phyloP scores from a whole-genome alignment of 768 basidiomycete genomes.

The Lactifluus piperatus region DNA sequence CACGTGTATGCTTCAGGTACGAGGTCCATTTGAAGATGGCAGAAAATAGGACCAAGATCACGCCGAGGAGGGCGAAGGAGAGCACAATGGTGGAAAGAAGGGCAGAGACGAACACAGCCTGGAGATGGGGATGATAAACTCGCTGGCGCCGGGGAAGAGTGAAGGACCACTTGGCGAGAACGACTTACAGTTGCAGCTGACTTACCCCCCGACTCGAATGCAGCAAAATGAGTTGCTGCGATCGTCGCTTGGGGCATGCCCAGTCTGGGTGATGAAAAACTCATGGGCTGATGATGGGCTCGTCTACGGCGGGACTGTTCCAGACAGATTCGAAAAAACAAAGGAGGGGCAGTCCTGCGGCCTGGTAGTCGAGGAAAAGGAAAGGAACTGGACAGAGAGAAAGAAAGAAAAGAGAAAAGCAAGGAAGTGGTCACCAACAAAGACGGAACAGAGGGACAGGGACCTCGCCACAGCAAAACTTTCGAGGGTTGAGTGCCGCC shows the following conservation, averaged over 20 bases:
- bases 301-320: conserved; percentile 22
- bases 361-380: conserved; percentile 23
- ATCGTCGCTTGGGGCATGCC: background rate
- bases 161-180: background rate
- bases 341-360: conserved; percentile 27
- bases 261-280: background rate
- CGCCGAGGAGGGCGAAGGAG: conserved; percentile 12
- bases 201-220: background rate
- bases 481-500: too few species aligned
- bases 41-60: conserved; percentile 20
- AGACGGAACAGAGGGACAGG: background rate
- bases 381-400: conserved; percentile 18
- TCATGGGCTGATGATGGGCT: conserved; percentile 3
- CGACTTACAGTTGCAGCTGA: conserved; percentile 5
- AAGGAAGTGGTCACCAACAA: background rate
- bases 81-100: conserved; percentile 14
- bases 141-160: background rate
- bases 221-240: background rate
- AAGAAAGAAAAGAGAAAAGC: background rate
- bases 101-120: conserved; percentile 9
- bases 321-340: conserved; percentile 23
- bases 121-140: background rate
- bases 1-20: conserved; percentile 24
- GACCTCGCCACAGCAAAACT: too few species aligned
- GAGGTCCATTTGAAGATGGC: conserved; percentile 26